Percentiles rank a stretch among this genome's conserved stretches.
Evolutionary conservation across 208 protist species (phyloP).

Genomic region (Kentomonas sorsogonicus): DNA sequence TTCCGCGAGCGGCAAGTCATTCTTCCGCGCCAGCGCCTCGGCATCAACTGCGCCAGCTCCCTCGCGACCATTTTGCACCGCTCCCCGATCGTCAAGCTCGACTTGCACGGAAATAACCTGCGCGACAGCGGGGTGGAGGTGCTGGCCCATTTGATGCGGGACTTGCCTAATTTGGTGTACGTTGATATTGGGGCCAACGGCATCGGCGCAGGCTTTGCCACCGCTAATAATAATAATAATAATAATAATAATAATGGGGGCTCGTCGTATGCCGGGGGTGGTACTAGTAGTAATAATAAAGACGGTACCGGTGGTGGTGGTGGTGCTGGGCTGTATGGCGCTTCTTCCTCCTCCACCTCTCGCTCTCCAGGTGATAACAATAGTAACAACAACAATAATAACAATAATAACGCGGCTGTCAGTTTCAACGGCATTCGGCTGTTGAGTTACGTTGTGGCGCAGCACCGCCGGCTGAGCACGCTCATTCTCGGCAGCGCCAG

Average conservation of each 20-base stretch:
- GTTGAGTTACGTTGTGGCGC: constrained; percentile 53
- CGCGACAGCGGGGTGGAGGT: constrained; percentile 82
- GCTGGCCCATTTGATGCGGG: constrained; percentile 61
- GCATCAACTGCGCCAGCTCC: constrained; percentile 64
- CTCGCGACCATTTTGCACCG: constrained; percentile 66
- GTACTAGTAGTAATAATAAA: no score
- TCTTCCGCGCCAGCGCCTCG: constrained; percentile 67
- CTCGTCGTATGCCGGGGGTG: neutral
- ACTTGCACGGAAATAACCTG: constrained; percentile 80
- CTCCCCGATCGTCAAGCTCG: constrained; percentile 54
- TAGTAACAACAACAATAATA: no score
- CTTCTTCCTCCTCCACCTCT: no score
- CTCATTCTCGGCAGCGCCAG: constrained; percentile 62
- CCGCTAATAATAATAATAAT: no score
- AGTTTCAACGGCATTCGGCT: constrained; percentile 48
- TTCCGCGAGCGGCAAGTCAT: constrained; percentile 56
- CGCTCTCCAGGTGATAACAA: no score
- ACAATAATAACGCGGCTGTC: no score
- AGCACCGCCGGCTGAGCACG: constrained; percentile 62
- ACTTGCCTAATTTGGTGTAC: constrained; percentile 58
- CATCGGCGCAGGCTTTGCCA: no score
- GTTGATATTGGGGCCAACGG: constrained; percentile 84
- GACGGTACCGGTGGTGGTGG: no score
- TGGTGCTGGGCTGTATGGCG: no score
- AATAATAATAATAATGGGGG: no score